These are phyloP conservation scores for Leersia perrieri DNA, from an alignment of 176 grass and related monocot species.

Conservation along the genomic window DNA sequence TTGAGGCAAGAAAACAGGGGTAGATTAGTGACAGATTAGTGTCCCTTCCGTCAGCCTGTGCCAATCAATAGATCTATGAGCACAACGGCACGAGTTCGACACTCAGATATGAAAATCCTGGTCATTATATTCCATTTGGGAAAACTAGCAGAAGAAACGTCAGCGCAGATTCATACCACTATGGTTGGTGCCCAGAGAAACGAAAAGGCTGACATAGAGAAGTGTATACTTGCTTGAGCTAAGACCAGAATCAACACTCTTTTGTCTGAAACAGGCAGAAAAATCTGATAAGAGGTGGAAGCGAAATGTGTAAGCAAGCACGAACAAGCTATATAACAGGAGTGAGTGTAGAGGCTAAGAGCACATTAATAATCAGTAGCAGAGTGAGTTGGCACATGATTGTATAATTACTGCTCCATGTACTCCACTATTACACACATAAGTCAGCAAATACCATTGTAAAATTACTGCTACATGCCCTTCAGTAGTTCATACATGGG, in stretches of 20 bases:
- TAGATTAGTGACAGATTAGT: conserved; percentile 65
- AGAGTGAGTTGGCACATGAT: no score
- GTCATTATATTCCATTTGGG: background rate
- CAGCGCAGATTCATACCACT: conserved; percentile 53
- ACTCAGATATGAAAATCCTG: background rate
- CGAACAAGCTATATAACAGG: background rate
- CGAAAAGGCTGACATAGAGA: conserved; percentile 71
- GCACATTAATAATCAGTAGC: background rate
- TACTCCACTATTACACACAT: background rate
- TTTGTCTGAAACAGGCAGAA: conserved; percentile 73
- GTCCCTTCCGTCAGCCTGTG: conserved; percentile 80
- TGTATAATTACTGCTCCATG: no score
- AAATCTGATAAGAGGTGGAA: conserved; percentile 15
- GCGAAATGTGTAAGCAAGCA: background rate
- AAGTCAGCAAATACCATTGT: background rate
- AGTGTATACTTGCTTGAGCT: conserved; percentile 90
- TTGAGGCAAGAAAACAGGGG: conserved; percentile 84
- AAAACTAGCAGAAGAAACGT: conserved; percentile 15
- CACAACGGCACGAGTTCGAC: background rate
- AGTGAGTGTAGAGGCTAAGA: background rate
- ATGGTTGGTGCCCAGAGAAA: conserved; percentile 91
- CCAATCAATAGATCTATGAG: conserved; percentile 28
- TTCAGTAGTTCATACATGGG: conserved; percentile 2
- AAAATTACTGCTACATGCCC: background rate
- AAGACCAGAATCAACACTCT: conserved; percentile 73